Evolutionary conservation across 78 protist species (phyloP).

Genomic region (Monosiga brevicollis): DNA sequence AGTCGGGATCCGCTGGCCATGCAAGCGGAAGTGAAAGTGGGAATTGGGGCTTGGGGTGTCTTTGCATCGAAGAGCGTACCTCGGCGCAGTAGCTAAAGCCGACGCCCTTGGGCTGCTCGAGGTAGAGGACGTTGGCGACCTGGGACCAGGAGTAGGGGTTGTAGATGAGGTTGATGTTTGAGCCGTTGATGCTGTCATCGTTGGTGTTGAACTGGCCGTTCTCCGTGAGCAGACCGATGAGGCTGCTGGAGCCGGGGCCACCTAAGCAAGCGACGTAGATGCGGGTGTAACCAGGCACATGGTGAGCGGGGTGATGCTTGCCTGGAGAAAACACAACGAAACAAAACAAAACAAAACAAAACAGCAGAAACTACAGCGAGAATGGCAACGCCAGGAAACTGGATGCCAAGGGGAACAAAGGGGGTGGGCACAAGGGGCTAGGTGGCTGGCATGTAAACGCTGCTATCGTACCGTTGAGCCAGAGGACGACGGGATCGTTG

Average conservation of each 20-base stretch:
- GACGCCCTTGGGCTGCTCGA: slow-evolving; percentile 54
- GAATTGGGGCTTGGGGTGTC: too few relatives aligned
- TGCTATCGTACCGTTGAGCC: slow-evolving; percentile 58
- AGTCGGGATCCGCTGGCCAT: too few relatives aligned
- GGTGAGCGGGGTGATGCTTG: neutral
- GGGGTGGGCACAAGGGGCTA: too few relatives aligned
- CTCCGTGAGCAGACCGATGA: slow-evolving; percentile 29
- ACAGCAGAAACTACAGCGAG: neutral
- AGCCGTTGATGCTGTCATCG: neutral
- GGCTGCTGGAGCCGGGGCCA: slow-evolving; percentile 49
- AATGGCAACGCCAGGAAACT: neutral
- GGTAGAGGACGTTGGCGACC: slow-evolving; percentile 31
- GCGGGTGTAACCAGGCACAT: neutral
- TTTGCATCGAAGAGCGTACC: too few relatives aligned
- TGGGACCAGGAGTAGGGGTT: slow-evolving; percentile 24
- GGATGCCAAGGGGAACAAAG: neutral
- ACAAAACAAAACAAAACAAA: too few relatives aligned
- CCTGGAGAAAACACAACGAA: neutral
- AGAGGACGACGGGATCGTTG: slow-evolving; percentile 50
- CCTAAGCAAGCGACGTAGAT: neutral
- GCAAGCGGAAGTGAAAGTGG: too few relatives aligned
- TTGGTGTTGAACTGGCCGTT: slow-evolving; percentile 30
- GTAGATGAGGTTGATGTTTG: neutral
- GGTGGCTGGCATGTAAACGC: too few relatives aligned
- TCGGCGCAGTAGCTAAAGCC: slow-evolving; percentile 38